Conservation (phyloP, 768 basidiomycete species). For the Boletus edulis region DNA sequence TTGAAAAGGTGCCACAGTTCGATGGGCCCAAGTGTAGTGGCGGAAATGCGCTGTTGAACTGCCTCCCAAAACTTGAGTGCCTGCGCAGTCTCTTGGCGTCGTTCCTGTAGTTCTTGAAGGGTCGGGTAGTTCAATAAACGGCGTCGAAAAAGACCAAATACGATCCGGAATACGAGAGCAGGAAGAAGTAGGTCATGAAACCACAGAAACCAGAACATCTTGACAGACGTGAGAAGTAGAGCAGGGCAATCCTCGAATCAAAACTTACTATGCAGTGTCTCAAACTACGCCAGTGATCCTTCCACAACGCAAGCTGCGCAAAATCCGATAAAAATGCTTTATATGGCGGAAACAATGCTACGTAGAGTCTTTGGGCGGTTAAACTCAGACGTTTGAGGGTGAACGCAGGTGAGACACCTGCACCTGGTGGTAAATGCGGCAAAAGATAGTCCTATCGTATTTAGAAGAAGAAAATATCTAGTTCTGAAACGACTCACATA, state of each 20-base stretch:
- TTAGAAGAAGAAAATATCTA: conserved; percentile 9
- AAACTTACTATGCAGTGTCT: conserved; percentile 50
- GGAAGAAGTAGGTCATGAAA: conserved; percentile 55
- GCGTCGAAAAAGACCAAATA: conserved; percentile 47
- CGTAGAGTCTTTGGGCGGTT: conserved; percentile 52
- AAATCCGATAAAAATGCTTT: conserved; percentile 41
- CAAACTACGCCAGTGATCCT: conserved; percentile 45
- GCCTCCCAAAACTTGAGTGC: conserved; percentile 54
- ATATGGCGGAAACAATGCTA: conserved; percentile 51
- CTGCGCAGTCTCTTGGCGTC: conserved; percentile 44
- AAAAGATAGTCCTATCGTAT: conserved; percentile 38
- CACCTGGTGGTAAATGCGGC: conserved; percentile 45
- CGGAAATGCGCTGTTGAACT: conserved; percentile 44
- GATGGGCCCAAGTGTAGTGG: conserved; percentile 45
- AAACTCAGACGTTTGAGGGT: conserved; percentile 52
- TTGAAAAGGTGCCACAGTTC: conserved; percentile 56
- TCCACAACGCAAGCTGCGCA: conserved; percentile 52
- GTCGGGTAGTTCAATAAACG: conserved; percentile 55
- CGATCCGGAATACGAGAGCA: conserved; percentile 44
- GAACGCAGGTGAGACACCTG: conserved; percentile 44
- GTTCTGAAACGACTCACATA: conserved; percentile 19
- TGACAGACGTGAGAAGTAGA: conserved; percentile 1
- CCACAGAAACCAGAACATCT: conserved; percentile 69
- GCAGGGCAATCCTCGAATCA: background rate
- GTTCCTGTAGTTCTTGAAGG: conserved; percentile 49